Conservation (phyloP, 2,329 filamentous ascomycete species). For the Phyllosticta citrichinensis region DNA sequence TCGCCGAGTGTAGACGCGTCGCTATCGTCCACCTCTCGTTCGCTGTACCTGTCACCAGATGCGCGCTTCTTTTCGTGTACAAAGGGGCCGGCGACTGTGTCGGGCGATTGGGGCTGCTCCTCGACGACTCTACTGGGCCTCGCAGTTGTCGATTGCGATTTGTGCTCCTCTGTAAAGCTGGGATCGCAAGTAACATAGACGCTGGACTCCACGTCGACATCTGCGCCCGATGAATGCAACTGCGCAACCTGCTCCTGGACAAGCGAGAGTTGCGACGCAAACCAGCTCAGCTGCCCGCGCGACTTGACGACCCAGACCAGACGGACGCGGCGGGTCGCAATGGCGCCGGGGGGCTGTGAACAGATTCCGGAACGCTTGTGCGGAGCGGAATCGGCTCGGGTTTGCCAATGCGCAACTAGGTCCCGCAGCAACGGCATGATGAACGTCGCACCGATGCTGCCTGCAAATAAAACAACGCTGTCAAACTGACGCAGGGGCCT, state of each 20-base stretch:
- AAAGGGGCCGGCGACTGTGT: background rate
- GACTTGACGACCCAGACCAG: constrained; percentile 52
- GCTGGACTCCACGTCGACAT: constrained; percentile 40
- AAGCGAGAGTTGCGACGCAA: constrained; percentile 39
- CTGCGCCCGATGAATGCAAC: constrained; percentile 25
- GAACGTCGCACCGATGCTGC: constrained; percentile 51
- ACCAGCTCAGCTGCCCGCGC: constrained; percentile 43
- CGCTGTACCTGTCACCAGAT: constrained; percentile 18
- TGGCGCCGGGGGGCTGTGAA: constrained; percentile 17
- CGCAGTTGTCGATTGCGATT: constrained; percentile 12
- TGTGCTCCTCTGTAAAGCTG: constrained; percentile 34
- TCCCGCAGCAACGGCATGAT: constrained; percentile 47
- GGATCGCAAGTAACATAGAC: constrained; percentile 48
- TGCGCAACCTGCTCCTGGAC: constrained; percentile 34
- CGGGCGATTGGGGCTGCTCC: constrained; percentile 2
- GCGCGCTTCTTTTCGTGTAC: constrained; percentile 14
- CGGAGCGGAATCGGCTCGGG: constrained; percentile 5
- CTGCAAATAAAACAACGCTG: constrained; percentile 49
- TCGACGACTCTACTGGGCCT: constrained; percentile 16
- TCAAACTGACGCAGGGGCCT: constrained; percentile 50
- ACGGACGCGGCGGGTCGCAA: constrained; percentile 40
- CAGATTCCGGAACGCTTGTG: constrained; percentile 13
- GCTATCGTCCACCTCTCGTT: constrained; percentile 17
- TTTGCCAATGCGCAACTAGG: constrained; percentile 38
- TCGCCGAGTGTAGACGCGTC: constrained; percentile 7